phyloP scores from a whole-genome alignment of 2,329 filamentous ascomycete species.

The Phyllosticta citrichinensis region DNA sequence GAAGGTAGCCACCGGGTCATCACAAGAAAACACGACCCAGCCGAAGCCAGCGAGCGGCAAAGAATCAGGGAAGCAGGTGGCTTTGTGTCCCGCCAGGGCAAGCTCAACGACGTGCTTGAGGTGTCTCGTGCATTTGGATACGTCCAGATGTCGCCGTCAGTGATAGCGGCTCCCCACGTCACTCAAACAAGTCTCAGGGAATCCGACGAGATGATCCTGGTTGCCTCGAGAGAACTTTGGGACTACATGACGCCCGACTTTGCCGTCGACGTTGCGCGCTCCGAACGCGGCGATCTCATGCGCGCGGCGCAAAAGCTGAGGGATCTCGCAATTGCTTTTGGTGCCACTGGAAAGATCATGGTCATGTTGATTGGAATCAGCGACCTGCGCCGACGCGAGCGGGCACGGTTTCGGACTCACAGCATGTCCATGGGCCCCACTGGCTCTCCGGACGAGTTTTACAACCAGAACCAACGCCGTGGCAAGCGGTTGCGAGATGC shows the following conservation, averaged over 20 bases:
- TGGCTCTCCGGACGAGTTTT: conserved; percentile 61
- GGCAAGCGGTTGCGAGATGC: conserved; percentile 38
- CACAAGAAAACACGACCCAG: conserved; percentile 87
- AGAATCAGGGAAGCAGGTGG: conserved; percentile 91
- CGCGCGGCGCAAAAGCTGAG: conserved; percentile 86
- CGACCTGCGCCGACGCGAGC: conserved; percentile 78
- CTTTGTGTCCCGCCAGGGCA: conserved; percentile 89
- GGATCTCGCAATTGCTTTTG: conserved; percentile 91
- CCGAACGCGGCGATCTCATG: conserved; percentile 85
- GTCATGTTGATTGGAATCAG: conserved; percentile 96
- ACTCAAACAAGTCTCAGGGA: conserved; percentile 69
- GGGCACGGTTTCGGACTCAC: conserved; percentile 63
- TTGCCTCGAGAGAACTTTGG: conserved; percentile 91
- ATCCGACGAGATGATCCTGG: conserved; percentile 83
- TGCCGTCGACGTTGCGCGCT: conserved; percentile 81
- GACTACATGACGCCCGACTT: conserved; percentile 85
- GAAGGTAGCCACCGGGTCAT: conserved; percentile 76
- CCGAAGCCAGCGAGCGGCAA: conserved; percentile 70
- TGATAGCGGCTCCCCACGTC: conserved; percentile 84
- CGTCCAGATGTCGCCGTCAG: conserved; percentile 80
- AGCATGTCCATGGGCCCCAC: conserved; percentile 80
- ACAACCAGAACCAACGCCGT: conserved; percentile 47
- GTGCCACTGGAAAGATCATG: conserved; percentile 91
- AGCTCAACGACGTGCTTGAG: conserved; percentile 80
- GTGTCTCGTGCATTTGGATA: conserved; percentile 95